Conservation (phyloP, 78 protist genomes). For the Neovahlkampfia damariscottae region DNA sequence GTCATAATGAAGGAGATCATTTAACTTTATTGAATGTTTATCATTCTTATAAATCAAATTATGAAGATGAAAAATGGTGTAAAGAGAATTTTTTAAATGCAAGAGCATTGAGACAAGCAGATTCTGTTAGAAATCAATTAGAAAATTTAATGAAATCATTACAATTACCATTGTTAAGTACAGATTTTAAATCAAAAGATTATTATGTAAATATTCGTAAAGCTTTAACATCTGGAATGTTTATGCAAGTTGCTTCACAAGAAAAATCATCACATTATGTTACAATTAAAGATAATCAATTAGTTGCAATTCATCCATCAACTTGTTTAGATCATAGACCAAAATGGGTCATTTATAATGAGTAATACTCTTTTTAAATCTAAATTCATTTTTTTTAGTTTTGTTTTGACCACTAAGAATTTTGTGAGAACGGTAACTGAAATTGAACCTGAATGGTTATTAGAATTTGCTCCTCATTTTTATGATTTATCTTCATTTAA, state of each 20-base stretch:
- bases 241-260: conserved; percentile 94
- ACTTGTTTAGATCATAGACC: conserved; percentile 71
- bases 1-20: conserved; percentile 97
- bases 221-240: conserved; percentile 81
- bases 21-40: conserved; percentile 89
- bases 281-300: conserved; percentile 91
- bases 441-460: conserved; percentile 75
- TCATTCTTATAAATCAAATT: conserved; percentile 68
- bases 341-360: conserved; percentile 92
- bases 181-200: conserved; percentile 15
- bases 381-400: too few relatives aligned
- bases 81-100: conserved; percentile 76
- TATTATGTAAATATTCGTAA: conserved; percentile 83
- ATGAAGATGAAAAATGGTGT: conserved; percentile 40
- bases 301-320: conserved; percentile 89
- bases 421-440: conserved; percentile 89
- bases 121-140: conserved; percentile 83
- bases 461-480: conserved; percentile 73
- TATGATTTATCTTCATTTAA: conserved; percentile 68
- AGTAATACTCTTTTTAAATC: too few relatives aligned
- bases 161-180: conserved; percentile 29
- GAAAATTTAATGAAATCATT: conserved; percentile 52
- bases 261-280: conserved; percentile 86
- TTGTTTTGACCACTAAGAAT: conserved; percentile 85
- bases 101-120: conserved; percentile 78